These are phyloP conservation scores for Salvia splendens DNA, from an alignment of 257 asterid genomes.

Conservation along the genomic window DNA sequence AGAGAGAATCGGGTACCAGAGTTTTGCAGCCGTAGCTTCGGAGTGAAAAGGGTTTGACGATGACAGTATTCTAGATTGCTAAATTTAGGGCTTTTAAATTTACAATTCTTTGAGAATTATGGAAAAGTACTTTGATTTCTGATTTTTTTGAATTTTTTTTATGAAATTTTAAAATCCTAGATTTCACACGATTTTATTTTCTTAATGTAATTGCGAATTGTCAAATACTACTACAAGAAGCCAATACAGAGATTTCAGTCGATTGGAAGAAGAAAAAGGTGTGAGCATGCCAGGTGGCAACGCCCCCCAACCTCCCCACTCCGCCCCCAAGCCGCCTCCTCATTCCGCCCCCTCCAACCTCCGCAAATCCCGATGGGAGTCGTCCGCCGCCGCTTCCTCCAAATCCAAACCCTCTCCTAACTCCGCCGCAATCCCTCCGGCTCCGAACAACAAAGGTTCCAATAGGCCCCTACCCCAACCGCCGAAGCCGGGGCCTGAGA, in stretches of 20 bases:
- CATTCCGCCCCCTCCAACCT: conserved; percentile 41
- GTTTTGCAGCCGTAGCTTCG: too few relatives aligned
- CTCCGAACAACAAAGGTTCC: conserved; percentile 29
- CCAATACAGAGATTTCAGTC: neutral
- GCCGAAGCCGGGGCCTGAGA: conserved; percentile 42
- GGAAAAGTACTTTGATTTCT: neutral
- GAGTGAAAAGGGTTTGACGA: too few relatives aligned
- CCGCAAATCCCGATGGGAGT: conserved; percentile 57
- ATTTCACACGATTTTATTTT: too few relatives aligned
- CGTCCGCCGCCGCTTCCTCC: conserved; percentile 43
- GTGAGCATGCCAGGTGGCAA: conserved; percentile 50
- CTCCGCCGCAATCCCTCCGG: conserved; percentile 32
- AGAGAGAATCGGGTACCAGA: neutral
- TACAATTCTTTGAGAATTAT: too few relatives aligned
- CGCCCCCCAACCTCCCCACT: conserved; percentile 42
- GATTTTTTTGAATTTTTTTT: too few relatives aligned
- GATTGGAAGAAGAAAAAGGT: neutral
- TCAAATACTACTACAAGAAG: neutral
- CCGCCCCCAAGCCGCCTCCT: conserved; percentile 42
- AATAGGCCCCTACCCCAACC: conserved; percentile 41
- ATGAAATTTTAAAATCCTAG: too few relatives aligned
- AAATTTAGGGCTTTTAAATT: too few relatives aligned
- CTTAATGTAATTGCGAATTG: too few relatives aligned
- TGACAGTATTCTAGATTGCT: too few relatives aligned
- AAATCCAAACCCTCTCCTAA: conserved; percentile 51